phyloP scores from a whole-genome alignment of 2,329 filamentous ascomycete species.

The Geosmithia flava region DNA sequence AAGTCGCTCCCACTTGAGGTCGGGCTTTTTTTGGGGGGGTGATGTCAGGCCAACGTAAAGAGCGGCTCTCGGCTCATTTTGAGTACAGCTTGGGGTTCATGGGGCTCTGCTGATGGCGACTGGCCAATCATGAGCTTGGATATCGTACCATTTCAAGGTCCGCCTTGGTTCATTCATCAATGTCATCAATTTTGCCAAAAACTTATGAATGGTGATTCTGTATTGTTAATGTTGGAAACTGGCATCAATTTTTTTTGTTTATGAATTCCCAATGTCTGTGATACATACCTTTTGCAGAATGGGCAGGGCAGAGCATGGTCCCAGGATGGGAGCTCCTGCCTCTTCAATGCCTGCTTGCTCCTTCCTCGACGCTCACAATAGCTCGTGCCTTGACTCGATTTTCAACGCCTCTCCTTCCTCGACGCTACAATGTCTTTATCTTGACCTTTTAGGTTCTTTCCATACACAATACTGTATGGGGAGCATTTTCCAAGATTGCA shows the following conservation, averaged over 20 bases:
- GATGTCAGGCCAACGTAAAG: constrained; percentile 22
- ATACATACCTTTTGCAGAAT: no score
- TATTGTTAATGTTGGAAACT: background rate
- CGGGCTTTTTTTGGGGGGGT: constrained; percentile 5
- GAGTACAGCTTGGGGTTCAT: background rate
- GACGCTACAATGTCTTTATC: background rate
- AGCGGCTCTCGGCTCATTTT: constrained; percentile 10
- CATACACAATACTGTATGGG: background rate
- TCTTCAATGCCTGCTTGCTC: no score
- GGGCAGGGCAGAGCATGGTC: no score
- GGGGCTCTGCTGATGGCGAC: background rate
- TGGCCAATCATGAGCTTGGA: background rate
- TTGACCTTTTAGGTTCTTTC: background rate
- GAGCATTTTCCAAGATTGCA: no score
- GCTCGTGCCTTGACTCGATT: no score
- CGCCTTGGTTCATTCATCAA: background rate
- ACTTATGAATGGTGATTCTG: background rate
- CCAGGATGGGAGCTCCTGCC: no score
- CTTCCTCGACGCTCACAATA: no score
- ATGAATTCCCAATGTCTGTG: no score
- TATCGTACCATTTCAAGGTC: background rate
- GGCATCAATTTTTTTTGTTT: background rate
- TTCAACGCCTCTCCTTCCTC: background rate
- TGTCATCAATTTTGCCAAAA: background rate
- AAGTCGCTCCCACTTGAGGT: background rate